Evolutionary conservation across 768 basidiomycete genomes (phyloP).

Genomic region (Inosperma sp.): DNA sequence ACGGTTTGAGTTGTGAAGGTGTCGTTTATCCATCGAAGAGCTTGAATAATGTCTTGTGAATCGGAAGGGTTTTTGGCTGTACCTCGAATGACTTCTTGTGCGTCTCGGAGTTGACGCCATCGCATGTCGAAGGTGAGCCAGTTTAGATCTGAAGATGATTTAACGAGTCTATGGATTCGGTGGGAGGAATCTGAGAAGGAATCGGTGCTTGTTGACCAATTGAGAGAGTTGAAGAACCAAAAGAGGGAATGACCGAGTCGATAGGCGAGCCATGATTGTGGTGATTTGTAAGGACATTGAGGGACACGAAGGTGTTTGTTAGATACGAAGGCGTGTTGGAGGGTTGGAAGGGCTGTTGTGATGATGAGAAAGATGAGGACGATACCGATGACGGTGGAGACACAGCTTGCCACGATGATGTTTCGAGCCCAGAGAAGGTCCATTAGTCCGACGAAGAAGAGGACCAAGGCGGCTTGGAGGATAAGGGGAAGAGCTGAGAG

Average conservation of each 20-base stretch:
- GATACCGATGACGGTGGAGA: conserved; percentile 18
- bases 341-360: conserved; percentile 25
- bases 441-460: conserved; percentile 26
- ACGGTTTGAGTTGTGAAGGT: conserved; percentile 28
- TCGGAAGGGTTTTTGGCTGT: conserved; percentile 19
- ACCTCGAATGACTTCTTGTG: conserved; percentile 23
- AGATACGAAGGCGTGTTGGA: conserved; percentile 24
- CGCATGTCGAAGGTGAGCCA: conserved; percentile 31
- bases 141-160: conserved; percentile 24
- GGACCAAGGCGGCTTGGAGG: conserved; percentile 22
- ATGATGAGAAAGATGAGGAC: conserved; percentile 22
- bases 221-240: conserved; percentile 17
- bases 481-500: conserved; percentile 23
- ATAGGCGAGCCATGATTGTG: conserved; percentile 31
- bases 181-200: conserved; percentile 23
- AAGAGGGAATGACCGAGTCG: conserved; percentile 21
- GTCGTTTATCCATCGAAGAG: conserved; percentile 27
- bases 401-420: conserved; percentile 16
- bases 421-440: conserved; percentile 25
- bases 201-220: conserved; percentile 9
- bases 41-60: conserved; percentile 24
- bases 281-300: conserved; percentile 33
- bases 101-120: conserved; percentile 28
- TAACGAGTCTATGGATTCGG: conserved; percentile 25
- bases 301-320: conserved; percentile 23